Evolutionary conservation across 371 early-diverging fungal genomes (phyloP), one percentile per base, ranked within the genome.

Genomic region (Smittium mucronatum): DNA sequence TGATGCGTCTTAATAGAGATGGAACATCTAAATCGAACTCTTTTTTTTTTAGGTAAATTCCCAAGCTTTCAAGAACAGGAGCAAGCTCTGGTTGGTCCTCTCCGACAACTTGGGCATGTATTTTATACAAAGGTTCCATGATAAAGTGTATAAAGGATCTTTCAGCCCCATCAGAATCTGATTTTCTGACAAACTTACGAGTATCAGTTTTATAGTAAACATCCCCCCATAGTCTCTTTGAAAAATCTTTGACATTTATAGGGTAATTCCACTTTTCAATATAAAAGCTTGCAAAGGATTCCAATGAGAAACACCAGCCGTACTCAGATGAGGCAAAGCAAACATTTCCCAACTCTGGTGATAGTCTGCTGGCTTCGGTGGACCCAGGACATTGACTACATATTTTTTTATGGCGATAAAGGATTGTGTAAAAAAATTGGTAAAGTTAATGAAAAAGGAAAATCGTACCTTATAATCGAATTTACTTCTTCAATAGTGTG

Each of bases 71-170:
- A 58, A 98, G 82, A 1, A 89, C 89, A 26, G 76, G 72, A 30
- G 73, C 72, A 64, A 80, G 63, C 29, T 1, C 25, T 0, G 73
- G 73, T 57, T 79, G 73, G 57, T 81, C 81, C 36, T 80, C 81
- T 63, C 78, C 75, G 0, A 81, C 57, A 60, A 89, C 89, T 72
- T 93, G 95, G 1, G 91, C 85, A 73, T 90, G 94, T 16, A 97
- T 73, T 80, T 97, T 97, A 83, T 92, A 98, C 32, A 98, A 79
- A 15, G 99, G 99, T 72, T 96, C 93, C 21, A 98, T 76, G 70
- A 98, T 88, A 74, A 98, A 98, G 75, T 96, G 92, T n/a, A 94
- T 89, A 82, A 98, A 98, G 8, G 94, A 85, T n/a, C 93, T 85
- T 74, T 85, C 82, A 59, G 80, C 79, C 30, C 81, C 75, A 5